Evolutionary conservation across 345 rosid species (phyloP), one percentile per base, ranked within the genome.

Genomic region (Aethionema arabicum): DNA sequence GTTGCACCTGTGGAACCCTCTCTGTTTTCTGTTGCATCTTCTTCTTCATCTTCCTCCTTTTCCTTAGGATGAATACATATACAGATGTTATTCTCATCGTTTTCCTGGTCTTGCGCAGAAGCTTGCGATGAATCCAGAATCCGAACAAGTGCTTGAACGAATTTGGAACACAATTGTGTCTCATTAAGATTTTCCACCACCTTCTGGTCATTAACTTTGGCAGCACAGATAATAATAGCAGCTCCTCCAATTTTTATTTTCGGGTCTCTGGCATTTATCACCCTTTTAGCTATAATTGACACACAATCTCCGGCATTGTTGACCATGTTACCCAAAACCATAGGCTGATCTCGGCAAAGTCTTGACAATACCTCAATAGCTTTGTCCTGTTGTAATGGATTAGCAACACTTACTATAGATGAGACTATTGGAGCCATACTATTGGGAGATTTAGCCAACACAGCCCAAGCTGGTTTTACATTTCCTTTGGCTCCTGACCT

Each of bases 231-330:
- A 54, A 95, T 90, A 63, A 95, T 77, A 41, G 98, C 95, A 69
- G 88, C 82, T 77, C 95, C 99, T 41, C 99, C 98, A 75, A 95
- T 81, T 81, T 86, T 86, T 67, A 95, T 95, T 74, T 81, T 90
- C 32, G 59, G 66, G 66, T 73, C 81, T 60, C 73, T 67, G 44
- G 93, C 83, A 77, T 70, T 70, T 62, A 82, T 81, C 72, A 90
- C 86, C 77, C 99, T 83, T 70, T 74, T 82, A 40, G 91, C 91
- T 66, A 90, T 52, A 61, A 86, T 80, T 27, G 80, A 43, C 49
- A 86, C 68, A 45, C 99, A 95, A 63, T 79, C 95, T 70, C 82
- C 72, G 68, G 95, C 73, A 57, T 66, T 51, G 60, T 69, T 77
- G 66, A 95, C 76, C 56, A 85, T 76, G 8, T 86, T 89, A 65